A percentile compares a stretch with the other conserved stretches of the same genome.
These are phyloP conservation scores for Myriosclerotinia scirpicola DNA, from an alignment of 2,329 filamentous ascomycete genomes.

Conservation along the genomic window DNA sequence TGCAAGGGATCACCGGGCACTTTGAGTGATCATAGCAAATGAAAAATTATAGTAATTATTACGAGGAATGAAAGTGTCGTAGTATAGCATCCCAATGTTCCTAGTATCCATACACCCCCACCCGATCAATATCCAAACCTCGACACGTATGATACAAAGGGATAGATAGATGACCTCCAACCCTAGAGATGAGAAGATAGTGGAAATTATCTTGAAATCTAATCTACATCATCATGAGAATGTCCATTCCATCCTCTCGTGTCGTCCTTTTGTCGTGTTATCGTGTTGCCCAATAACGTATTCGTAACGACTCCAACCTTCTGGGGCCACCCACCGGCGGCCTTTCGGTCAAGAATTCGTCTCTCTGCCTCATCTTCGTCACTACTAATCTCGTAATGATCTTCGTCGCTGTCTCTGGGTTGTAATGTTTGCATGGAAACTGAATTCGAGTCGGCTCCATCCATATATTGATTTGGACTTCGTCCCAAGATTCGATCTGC, in stretches of 20 bases:
- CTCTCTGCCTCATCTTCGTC: conserved; percentile 37
- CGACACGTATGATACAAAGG: conserved; percentile 5
- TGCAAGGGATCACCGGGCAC: background rate
- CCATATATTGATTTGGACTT: conserved; percentile 36
- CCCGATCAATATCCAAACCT: conserved; percentile 2
- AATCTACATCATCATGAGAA: conserved; percentile 34
- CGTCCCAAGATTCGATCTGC: conserved; percentile 42
- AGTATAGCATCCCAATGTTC: background rate
- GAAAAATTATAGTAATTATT: background rate
- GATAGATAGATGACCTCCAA: background rate
- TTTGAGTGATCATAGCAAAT: background rate
- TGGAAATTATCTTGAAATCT: background rate
- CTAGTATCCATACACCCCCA: background rate
- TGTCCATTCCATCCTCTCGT: conserved; percentile 34
- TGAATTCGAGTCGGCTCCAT: conserved; percentile 30
- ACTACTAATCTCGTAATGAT: conserved; percentile 39
- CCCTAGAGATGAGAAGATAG: background rate
- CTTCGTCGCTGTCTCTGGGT: conserved; percentile 31
- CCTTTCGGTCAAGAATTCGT: conserved; percentile 31
- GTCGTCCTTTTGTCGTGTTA: conserved; percentile 38
- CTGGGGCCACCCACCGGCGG: conserved; percentile 37
- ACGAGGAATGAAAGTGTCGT: background rate
- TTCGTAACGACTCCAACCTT: conserved; percentile 39
- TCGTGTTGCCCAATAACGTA: conserved; percentile 39
- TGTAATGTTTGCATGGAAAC: conserved; percentile 38